Evolutionary conservation across 352 stramenopile genomes (phyloP).

Genomic region (Blastocystis sp.): DNA sequence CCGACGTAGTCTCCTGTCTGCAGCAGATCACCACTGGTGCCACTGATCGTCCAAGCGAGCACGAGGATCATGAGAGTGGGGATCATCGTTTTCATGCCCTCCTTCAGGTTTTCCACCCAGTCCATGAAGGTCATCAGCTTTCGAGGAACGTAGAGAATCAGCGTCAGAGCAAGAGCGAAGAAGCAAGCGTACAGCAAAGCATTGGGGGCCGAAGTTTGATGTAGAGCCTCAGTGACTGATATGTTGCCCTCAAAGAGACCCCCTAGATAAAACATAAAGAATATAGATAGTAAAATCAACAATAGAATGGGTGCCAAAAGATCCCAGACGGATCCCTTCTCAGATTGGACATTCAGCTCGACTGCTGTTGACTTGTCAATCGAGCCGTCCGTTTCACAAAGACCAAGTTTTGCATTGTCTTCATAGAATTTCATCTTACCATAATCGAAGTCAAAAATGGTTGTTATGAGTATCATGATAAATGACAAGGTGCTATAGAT

Average conservation of each 20-base stretch:
- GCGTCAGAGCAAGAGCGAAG: constrained; percentile 63
- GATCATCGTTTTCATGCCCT: constrained; percentile 84
- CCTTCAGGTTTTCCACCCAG: constrained; percentile 79
- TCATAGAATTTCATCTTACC: constrained; percentile 59
- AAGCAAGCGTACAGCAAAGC: constrained; percentile 65
- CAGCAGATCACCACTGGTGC: constrained; percentile 77
- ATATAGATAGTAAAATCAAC: constrained; percentile 79
- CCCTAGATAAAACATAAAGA: constrained; percentile 71
- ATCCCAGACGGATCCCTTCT: constrained; percentile 71
- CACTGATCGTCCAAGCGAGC: constrained; percentile 79
- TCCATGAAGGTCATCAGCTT: constrained; percentile 80
- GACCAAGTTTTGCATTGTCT: constrained; percentile 48
- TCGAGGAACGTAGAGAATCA: constrained; percentile 68
- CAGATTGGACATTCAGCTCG: background rate
- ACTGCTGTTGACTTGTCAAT: background rate
- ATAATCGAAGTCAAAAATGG: constrained; percentile 35
- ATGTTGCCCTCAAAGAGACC: background rate
- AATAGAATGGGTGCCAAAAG: constrained; percentile 81
- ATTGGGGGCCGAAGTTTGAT: constrained; percentile 58
- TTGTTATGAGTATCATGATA: constrained; percentile 34
- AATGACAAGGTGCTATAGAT: constrained; percentile 48
- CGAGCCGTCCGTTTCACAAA: background rate
- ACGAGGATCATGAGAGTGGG: constrained; percentile 80
- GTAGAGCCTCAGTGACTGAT: constrained; percentile 50
- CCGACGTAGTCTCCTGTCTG: constrained; percentile 70